These are phyloP conservation scores for Musa beccarii DNA, from an alignment of 176 grass and related monocot genomes.

Conservation along the genomic window DNA sequence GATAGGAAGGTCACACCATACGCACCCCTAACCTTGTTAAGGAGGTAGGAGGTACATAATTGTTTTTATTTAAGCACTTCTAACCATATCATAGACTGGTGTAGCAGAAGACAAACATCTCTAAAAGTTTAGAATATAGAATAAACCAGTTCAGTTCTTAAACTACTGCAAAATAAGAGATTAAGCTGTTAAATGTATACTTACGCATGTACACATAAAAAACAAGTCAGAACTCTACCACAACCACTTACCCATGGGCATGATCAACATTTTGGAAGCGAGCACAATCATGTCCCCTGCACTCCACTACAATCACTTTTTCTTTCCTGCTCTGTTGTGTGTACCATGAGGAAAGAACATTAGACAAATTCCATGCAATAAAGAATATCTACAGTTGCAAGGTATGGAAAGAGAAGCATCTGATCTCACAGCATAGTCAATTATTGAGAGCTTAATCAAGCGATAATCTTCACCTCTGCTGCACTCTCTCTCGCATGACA, in stretches of 20 bases:
- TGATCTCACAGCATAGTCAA: conserved; percentile 72
- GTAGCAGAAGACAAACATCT: neutral
- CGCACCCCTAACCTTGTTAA: neutral
- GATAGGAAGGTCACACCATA: neutral
- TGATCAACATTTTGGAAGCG: conserved; percentile 69
- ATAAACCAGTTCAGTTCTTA: neutral
- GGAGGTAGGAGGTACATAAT: neutral
- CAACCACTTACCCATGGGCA: conserved; percentile 60
- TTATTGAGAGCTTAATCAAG: conserved; percentile 80
- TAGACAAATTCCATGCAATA: neutral
- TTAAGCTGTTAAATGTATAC: too few species aligned
- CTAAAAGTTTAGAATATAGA: neutral
- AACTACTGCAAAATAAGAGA: neutral
- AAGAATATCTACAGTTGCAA: neutral
- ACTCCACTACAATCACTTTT: conserved; percentile 71
- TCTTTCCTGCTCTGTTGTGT: conserved; percentile 66
- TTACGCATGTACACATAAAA: neutral
- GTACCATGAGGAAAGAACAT: neutral
- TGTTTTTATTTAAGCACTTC: neutral
- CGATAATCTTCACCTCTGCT: conserved; percentile 92
- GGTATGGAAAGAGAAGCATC: neutral
- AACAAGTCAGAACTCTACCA: neutral
- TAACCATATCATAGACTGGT: neutral
- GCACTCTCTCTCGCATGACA: conserved; percentile 91
- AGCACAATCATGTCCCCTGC: conserved; percentile 96